Evolutionary conservation across 2,329 filamentous ascomycete genomes (phyloP), one percentile per base, ranked within the genome.

Genomic region (Neocatenulostroma microsporum): DNA sequence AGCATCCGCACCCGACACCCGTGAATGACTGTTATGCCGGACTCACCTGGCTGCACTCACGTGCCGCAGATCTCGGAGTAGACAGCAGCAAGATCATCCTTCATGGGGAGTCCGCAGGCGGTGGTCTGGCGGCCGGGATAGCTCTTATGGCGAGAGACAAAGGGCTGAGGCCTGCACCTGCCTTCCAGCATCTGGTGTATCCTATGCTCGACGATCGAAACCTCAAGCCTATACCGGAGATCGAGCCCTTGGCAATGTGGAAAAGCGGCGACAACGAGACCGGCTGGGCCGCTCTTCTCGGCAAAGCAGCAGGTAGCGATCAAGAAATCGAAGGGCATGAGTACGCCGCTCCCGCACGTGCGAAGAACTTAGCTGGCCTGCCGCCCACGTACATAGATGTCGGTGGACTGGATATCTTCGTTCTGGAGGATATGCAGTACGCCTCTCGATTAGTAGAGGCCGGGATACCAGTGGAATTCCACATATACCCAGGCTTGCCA

Each of bases 201-300:
- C 64, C 63, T 12, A 70, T 70, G 67, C 51, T 71, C 5, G 67
- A 71, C 44, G 63, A 70, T 45, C 51, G 59, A 26, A 60, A 55
- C 15, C 51, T 57, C 13, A 47, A 44, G 11, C 57, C 58, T 6
- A 48, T 55, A 11, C 40, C 43, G 10, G 59, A 60, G 18, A 57
- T 62, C 33, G 52, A 57, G 23, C 45, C 44, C 3, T 48, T 60
- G 20, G 53, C 56, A 1, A 54, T 53, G 15, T 69, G 66, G 62
- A 55, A 50, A 2, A 47, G 48, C 9, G 54, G 51, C 24, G 57
- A 61, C 36, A 67, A 67, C 42, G 40, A 53, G 21, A 63, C 57
- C 2, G 64, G 57, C 3, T 39, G 37, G 67, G 47, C 49, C 5
- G 57, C 59, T 9, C 56, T 65, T n/a, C 55, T 69, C n/a, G 46